Evolutionary conservation across 1,284 basidiomycete genomes (phyloP).

Genomic region (Ceratobasidium sp.): DNA sequence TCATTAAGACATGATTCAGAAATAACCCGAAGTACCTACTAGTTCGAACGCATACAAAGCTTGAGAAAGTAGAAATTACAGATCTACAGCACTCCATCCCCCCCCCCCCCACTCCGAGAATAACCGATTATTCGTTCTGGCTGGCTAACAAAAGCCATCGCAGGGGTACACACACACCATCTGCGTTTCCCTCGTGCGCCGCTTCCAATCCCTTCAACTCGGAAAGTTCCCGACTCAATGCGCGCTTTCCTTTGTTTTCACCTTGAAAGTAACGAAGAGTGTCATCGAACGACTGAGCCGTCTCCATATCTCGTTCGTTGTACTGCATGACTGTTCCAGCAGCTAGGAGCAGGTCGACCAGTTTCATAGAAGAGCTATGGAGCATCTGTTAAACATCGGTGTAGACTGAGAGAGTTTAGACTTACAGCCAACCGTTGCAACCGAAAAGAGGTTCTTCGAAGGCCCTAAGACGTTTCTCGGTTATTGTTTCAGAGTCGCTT

Average conservation of each 20-base stretch:
- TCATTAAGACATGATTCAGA: too few species aligned
- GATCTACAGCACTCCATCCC: too few species aligned
- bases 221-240: not conserved
- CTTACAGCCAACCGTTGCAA: slow-evolving; percentile 39
- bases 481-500: too few species aligned
- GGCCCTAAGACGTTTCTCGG: too few species aligned
- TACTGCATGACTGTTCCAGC: not conserved
- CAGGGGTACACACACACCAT: not conserved
- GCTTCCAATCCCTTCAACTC: not conserved
- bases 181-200: not conserved
- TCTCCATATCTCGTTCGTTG: slow-evolving; percentile 17
- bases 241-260: not conserved
- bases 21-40: too few species aligned
- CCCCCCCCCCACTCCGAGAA: too few species aligned
- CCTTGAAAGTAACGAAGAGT: not conserved
- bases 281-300: not conserved
- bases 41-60: too few species aligned
- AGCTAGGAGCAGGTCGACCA: slow-evolving; percentile 22
- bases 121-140: not conserved
- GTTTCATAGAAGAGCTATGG: slow-evolving; percentile 24
- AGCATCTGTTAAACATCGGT: not conserved
- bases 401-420: not conserved
- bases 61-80: too few species aligned
- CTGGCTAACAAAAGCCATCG: not conserved
- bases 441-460: slow-evolving; percentile 33